Evolutionary conservation across 2,329 filamentous ascomycete genomes (phyloP), one percentile per base, ranked within the genome.

Genomic region (Aspergillus puulaauensis): DNA sequence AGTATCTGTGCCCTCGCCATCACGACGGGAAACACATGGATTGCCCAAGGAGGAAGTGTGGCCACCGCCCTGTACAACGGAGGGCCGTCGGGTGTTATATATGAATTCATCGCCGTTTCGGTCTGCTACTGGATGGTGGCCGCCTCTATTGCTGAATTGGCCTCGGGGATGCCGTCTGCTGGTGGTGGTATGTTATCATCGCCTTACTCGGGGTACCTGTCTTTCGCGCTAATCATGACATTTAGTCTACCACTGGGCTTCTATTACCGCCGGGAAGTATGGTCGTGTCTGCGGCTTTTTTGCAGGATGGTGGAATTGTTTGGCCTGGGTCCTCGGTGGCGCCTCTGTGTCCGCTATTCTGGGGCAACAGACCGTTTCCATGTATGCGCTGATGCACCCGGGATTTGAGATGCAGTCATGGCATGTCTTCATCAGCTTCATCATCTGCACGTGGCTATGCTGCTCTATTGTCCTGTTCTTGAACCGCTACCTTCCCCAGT

Each of bases 1-100:
- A 82, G 81, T 51, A 81, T 87, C 43, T 83, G 84, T 52, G 84
- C 83, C 23, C 77, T 85, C 46, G 85, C 83, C 0, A 72, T 88
- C 51, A 87, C 84, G 1, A 83, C 86, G 23, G 85, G 86, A 69
- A 87, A 86, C 65, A 85, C 85, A 17, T 89, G 85, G 85, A 80
- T 85, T 54, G 83, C 85, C 6, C 74, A 87, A 58, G 86, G 84
- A 54, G 85, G 85, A 12, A 86, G 84, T 53, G 79, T 88, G 40
- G 76, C 79, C 14, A 74, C 81, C 44, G 82, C 83, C 21, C 79
- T 86, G 59, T 80, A 77, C 66, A 87, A 88, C 71, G 86, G 86
- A 60, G 86, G 86, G 0, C 82, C 84, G 0, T 81, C 85, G 0
- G 84, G 84, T 14, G 81, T 86, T 0, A 72, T 88, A 2, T 88